Conservation (phyloP, 208 protist genomes). For the Trypanosoma platydactyli region DNA sequence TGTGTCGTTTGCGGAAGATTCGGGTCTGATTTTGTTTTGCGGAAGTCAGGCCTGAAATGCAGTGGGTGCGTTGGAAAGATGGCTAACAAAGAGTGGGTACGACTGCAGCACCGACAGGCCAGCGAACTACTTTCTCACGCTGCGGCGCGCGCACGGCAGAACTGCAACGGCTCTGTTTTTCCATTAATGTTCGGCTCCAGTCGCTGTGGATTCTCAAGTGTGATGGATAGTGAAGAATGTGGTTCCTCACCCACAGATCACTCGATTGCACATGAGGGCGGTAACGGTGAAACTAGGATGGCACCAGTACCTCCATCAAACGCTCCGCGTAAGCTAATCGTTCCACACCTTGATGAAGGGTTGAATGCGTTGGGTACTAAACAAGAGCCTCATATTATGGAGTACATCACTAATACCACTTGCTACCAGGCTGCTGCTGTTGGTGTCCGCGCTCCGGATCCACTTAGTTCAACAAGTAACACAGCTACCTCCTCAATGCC, state of each 20-base stretch:
- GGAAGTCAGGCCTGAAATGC: slow-evolving; percentile 62
- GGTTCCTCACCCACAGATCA: slow-evolving; percentile 7
- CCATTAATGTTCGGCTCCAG: not conserved
- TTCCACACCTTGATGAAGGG: not conserved
- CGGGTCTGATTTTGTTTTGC: slow-evolving; percentile 39
- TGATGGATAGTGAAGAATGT: slow-evolving; percentile 11
- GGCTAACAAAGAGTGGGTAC: slow-evolving; percentile 38
- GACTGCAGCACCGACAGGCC: slow-evolving; percentile 46
- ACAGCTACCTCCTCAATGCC: not conserved
- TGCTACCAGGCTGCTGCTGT: slow-evolving; percentile 34
- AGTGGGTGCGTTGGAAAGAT: slow-evolving; percentile 45
- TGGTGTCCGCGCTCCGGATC: not conserved
- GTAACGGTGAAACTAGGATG: not conserved
- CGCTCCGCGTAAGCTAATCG: not conserved
- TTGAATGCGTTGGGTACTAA: not conserved
- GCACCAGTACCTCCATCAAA: not conserved
- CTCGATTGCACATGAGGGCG: slow-evolving; percentile 1
- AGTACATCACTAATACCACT: slow-evolving; percentile 64
- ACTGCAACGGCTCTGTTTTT: not conserved
- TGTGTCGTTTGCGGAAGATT: slow-evolving; percentile 62
- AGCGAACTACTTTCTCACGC: slow-evolving; percentile 29
- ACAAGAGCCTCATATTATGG: slow-evolving; percentile 35
- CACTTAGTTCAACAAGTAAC: not conserved
- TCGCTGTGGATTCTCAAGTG: not conserved
- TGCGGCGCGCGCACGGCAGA: slow-evolving; percentile 4